A percentile compares a stretch with the other conserved stretches of the same genome.
Conservation (phyloP, 176 grass and related monocot genomes). For the Carex parvula region DNA sequence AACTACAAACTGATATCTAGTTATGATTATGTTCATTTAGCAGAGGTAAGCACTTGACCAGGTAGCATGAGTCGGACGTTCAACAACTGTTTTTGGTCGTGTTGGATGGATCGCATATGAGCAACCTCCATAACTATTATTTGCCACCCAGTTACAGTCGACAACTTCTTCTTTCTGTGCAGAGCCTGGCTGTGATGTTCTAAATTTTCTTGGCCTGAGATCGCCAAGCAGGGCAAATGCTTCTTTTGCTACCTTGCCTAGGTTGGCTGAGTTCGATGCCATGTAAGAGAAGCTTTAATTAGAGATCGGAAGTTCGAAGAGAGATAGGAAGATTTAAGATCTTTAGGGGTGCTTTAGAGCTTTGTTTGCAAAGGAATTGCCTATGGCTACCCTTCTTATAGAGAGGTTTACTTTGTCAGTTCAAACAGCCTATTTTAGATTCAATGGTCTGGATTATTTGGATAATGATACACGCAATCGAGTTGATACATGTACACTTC, state of each 20-base stretch:
- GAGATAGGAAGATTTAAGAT: neutral
- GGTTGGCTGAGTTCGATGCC: neutral
- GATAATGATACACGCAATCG: neutral
- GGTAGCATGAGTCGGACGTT: neutral
- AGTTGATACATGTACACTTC: neutral
- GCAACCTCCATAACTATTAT: neutral
- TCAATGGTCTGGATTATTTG: neutral
- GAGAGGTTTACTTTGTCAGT: neutral
- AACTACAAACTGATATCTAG: neutral
- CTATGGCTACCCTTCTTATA: slow-evolving; percentile 24
- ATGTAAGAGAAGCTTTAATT: neutral
- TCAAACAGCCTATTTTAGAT: neutral
- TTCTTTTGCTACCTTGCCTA: neutral
- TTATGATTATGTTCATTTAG: neutral
- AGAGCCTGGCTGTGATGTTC: neutral
- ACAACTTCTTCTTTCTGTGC: neutral
- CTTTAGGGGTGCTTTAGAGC: no score
- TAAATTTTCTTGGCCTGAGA: slow-evolving; percentile 21
- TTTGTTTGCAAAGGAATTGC: neutral
- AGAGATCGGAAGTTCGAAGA: neutral
- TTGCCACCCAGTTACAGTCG: neutral
- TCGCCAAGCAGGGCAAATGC: neutral
- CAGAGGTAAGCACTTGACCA: slow-evolving; percentile 9
- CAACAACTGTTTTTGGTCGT: neutral
- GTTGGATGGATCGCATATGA: slow-evolving; percentile 7